Evolutionary conservation across 148 eudicot species (phyloP).

Genomic region (Chenopodium album): DNA sequence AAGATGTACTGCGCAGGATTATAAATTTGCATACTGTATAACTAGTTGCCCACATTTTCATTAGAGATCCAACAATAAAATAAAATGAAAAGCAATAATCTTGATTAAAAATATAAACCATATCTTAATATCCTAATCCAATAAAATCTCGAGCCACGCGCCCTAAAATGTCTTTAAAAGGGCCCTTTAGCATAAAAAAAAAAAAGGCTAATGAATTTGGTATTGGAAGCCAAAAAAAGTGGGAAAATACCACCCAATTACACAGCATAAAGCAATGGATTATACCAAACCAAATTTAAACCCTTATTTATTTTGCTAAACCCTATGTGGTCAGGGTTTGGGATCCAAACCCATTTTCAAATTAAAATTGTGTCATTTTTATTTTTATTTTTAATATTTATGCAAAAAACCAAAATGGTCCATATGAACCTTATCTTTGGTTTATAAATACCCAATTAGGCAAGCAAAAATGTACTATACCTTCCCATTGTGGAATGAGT

Average conservation of each 20-base stretch:
- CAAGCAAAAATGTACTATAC: conserved; percentile 18
- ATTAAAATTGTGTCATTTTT: not conserved
- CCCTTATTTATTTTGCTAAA: not conserved
- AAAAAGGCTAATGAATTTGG: not conserved
- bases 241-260: conserved; percentile 25
- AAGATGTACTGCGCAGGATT: too few species aligned
- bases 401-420: not conserved
- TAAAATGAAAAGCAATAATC: not conserved
- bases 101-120: not conserved
- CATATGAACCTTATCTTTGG: not conserved
- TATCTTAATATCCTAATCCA: conserved; percentile 11
- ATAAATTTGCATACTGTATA: too few species aligned
- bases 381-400: not conserved
- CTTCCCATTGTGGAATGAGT: conserved; percentile 13
- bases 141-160: conserved; percentile 30
- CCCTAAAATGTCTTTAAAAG: conserved; percentile 2
- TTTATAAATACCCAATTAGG: conserved; percentile 16
- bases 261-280: conserved; percentile 2
- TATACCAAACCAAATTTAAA: not conserved
- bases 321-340: conserved; percentile 19
- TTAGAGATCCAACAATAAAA: not conserved
- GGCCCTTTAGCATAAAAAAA: conserved; percentile 3
- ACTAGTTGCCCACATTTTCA: too few species aligned
- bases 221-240: conserved; percentile 6
- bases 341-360: conserved; percentile 15